Base-by-base conservation (phyloP, 2,329 filamentous ascomycete genomes). In the Curvularia lunata region DNA sequence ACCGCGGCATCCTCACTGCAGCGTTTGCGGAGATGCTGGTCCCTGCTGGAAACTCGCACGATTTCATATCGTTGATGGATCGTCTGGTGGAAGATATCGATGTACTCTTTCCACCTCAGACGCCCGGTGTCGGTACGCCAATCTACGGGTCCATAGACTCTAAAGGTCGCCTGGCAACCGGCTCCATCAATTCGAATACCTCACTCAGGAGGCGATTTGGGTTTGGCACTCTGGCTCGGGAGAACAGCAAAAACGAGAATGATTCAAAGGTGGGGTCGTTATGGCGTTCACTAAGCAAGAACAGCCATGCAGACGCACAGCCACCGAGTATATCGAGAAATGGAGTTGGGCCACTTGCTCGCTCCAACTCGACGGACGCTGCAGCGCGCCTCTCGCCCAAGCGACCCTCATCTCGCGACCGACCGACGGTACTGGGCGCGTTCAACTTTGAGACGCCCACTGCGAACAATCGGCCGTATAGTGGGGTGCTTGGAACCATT, bases 271-370 rank as follows among this genome's bases (percentile, higher is more conserved):
- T 91, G 37, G 83, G 88, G 41, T 94, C 91, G 0, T 87, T 97
- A 21, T 92, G 92, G 87, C 87, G 92, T 54, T 93, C 87, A n/a
- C 80, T 97, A 64, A 96, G 92, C 81, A 97, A 96, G 80, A 91
- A 79, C 77, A 84, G 81, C 41, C 68, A 76, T 56, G 46, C 61
- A 50, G 74, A 76, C 18, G 67, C 63, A 43, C 91, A 88, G 58
- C 75, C 76, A 28, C 80, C 84, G 16, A 91, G 85, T 73, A 75
- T 91, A 38, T 88, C 90, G 2, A 91, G 87, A 73, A 86, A 81
- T 32, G 85, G 86, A 9, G 65, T 62, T 49, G 56, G 62, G 45
- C 69, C 68, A 1, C 77, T 92, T 34, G 82, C 84, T 54, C 86
- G 91, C 40, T 91, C 91, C 12, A 89, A 88, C 65, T 96, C 92